A percentile compares a stretch with the other conserved stretches of the same genome.
Conservation (phyloP, 306 rosid species). For the Dalbergia cochinchinensis region DNA sequence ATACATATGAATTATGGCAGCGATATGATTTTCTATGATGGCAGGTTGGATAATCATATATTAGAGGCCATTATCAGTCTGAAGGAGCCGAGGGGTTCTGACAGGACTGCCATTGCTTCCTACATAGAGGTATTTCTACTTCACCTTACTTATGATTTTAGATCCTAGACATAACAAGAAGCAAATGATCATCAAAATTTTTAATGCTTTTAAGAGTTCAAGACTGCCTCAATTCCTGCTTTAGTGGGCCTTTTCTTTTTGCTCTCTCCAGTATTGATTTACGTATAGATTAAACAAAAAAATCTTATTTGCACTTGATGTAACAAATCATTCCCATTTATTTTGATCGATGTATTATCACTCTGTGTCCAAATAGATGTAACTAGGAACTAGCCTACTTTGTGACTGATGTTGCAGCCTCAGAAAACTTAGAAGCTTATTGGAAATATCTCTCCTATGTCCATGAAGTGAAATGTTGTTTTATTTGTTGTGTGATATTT, state of each 20-base stretch:
- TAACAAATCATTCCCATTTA: not conserved
- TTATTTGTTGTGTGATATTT: conserved; percentile 5
- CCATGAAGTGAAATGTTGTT: conserved; percentile 7
- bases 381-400: conserved; percentile 13
- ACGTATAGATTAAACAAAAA: not conserved
- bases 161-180: conserved; percentile 17
- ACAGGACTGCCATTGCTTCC: conserved; percentile 81
- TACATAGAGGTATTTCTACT: conserved; percentile 77
- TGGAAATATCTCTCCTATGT: conserved; percentile 7
- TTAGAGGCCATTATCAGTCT: conserved; percentile 77
- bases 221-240: not conserved
- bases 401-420: conserved; percentile 27
- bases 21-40: conserved; percentile 47
- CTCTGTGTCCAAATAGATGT: conserved; percentile 24
- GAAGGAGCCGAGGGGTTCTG: conserved; percentile 90
- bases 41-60: conserved; percentile 86
- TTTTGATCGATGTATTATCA: conserved; percentile 14
- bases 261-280: conserved; percentile 27
- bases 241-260: conserved; percentile 1
- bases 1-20: conserved; percentile 46
- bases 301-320: not conserved
- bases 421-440: conserved; percentile 33
- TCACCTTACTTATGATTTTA: conserved; percentile 31
- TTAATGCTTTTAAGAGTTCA: not conserved
- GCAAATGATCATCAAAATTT: conserved; percentile 34